Conservation (phyloP, 495 filamentous ascomycete genomes). For the Penicillium salamii region DNA sequence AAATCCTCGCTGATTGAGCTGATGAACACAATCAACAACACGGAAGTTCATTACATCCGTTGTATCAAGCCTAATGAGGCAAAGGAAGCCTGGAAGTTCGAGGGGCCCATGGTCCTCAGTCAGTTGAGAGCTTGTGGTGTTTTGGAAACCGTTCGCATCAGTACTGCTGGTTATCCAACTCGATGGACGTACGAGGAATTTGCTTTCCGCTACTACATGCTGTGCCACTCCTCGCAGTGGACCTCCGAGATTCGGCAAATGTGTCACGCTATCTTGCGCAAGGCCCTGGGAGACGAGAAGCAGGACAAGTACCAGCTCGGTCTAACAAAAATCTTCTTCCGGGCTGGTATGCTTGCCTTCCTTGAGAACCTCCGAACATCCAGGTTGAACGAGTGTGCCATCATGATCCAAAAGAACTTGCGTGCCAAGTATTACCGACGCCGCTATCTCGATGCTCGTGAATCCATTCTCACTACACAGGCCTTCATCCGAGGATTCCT, state of each 20-base stretch:
- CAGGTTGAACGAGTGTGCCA: conserved; percentile 87
- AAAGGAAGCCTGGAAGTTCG: conserved; percentile 96
- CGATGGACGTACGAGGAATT: conserved; percentile 99
- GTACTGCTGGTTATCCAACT: conserved; percentile 95
- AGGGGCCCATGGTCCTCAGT: conserved; percentile 97
- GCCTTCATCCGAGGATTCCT: conserved; percentile 68
- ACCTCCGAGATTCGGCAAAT: conserved; percentile 90
- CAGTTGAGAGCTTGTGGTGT: conserved; percentile 98
- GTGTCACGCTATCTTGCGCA: conserved; percentile 85
- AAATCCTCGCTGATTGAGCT: conserved; percentile 97
- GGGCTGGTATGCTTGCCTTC: conserved; percentile 97
- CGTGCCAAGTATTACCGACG: conserved; percentile 92
- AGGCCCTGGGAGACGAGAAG: conserved; percentile 84
- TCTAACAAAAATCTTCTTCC: conserved; percentile 98
- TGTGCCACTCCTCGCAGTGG: conserved; percentile 88
- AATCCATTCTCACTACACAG: conserved; percentile 77
- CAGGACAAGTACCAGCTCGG: conserved; percentile 95
- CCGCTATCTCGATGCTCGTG: conserved; percentile 83
- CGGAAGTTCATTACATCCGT: conserved; percentile 98
- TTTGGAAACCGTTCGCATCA: conserved; percentile 95
- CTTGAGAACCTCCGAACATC: conserved; percentile 90
- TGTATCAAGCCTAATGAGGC: conserved; percentile 99
- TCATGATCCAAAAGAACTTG: conserved; percentile 99
- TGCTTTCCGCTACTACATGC: conserved; percentile 96
- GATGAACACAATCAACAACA: conserved; percentile 96